Percentiles rank a stretch among this genome's conserved stretches.
These are phyloP conservation scores for Salvia splendens DNA, from an alignment of 257 asterid species.

Conservation along the genomic window DNA sequence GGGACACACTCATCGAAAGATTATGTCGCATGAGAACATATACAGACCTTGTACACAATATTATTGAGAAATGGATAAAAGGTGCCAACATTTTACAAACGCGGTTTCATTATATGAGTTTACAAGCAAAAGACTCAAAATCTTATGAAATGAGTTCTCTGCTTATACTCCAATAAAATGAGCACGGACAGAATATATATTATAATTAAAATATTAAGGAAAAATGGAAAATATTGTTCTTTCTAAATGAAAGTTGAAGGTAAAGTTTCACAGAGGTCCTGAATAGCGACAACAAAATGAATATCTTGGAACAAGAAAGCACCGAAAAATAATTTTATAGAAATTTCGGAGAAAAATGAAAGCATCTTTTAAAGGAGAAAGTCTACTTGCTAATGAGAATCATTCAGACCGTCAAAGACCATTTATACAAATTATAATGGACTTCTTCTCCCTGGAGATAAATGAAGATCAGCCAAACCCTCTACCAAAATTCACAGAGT, in stretches of 20 bases:
- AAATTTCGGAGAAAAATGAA: background rate
- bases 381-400: background rate
- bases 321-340: background rate
- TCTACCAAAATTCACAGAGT: conserved; percentile 4
- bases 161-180: background rate
- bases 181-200: background rate
- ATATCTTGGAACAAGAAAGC: background rate
- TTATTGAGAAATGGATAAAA: background rate
- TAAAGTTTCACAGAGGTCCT: background rate
- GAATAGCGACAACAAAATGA: background rate
- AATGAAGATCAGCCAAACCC: background rate
- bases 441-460: background rate
- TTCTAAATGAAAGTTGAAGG: background rate
- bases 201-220: background rate
- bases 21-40: conserved; percentile 5
- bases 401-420: background rate
- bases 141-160: background rate
- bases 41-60: background rate
- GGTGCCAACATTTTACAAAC: background rate
- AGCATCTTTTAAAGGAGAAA: background rate
- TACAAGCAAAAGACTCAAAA: background rate
- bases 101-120: too few species aligned
- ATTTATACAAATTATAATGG: background rate
- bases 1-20: conserved; percentile 4
- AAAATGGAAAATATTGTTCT: background rate